Conservation (phyloP, 371 early-diverging fungal species). For the Actinomortierella ambigua region DNA sequence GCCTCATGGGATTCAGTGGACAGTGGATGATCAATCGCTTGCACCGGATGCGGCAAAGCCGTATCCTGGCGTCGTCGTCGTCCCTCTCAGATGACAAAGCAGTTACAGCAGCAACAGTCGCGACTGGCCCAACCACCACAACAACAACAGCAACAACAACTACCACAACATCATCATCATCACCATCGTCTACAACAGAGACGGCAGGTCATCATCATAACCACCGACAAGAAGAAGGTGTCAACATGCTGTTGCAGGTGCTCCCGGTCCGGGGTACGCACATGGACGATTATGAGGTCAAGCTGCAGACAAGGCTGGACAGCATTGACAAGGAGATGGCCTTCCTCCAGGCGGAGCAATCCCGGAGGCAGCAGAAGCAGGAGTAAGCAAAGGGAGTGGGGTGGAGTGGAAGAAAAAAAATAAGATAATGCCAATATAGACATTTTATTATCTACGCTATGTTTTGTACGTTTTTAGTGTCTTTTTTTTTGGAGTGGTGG, state of each 20-base stretch:
- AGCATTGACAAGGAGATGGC: constrained; percentile 22
- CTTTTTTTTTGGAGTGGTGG: too few relatives aligned
- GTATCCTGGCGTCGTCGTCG: constrained; percentile 14
- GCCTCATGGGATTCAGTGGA: constrained; percentile 35
- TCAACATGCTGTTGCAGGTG: constrained; percentile 21
- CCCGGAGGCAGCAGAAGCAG: too few relatives aligned
- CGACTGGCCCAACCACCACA: background rate
- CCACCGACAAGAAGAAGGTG: constrained; percentile 1
- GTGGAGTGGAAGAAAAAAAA: too few relatives aligned
- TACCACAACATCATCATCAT: too few relatives aligned
- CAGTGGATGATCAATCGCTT: constrained; percentile 28
- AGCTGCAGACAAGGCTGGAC: constrained; percentile 14
- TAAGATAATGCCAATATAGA: too few relatives aligned
- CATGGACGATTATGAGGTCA: constrained; percentile 36
- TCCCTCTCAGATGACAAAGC: background rate
- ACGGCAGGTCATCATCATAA: background rate
- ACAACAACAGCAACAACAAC: background rate
- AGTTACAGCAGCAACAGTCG: background rate
- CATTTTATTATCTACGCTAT: too few relatives aligned
- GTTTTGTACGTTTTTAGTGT: too few relatives aligned
- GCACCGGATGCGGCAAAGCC: constrained; percentile 26
- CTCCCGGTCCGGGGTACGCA: constrained; percentile 41
- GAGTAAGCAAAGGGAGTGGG: too few relatives aligned
- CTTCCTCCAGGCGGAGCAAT: too few relatives aligned
- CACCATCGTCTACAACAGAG: background rate